A percentile compares a stretch with the other conserved stretches of the same genome.
Conservation (phyloP, 495 filamentous ascomycete species). For the Hypoxylon subgilvum region DNA sequence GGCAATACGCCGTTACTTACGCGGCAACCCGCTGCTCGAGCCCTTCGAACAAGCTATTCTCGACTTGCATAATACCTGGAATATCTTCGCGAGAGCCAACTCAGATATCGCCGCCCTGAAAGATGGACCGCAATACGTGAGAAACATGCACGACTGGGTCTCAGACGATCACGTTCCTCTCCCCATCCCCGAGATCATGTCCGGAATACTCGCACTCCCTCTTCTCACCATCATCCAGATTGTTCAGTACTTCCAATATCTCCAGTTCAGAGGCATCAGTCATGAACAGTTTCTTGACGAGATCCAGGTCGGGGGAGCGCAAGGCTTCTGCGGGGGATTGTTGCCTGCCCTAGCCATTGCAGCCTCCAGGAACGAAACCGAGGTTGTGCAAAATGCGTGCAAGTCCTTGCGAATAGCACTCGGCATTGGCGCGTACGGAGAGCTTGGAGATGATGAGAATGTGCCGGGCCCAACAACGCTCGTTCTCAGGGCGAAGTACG, state of each 20-base stretch:
- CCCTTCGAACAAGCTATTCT: conserved; percentile 5
- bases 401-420: conserved; percentile 37
- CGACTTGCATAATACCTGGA: conserved; percentile 5
- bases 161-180: background rate
- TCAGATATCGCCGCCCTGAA: conserved; percentile 2
- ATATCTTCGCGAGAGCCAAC: background rate
- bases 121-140: conserved; percentile 3
- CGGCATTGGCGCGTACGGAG: conserved; percentile 41
- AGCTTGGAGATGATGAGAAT: conserved; percentile 39
- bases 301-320: conserved; percentile 30
- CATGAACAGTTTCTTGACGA: conserved; percentile 14
- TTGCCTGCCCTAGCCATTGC: conserved; percentile 41
- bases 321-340: conserved; percentile 41
- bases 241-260: conserved; percentile 46
- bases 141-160: conserved; percentile 4
- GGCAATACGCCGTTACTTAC: background rate
- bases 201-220: conserved; percentile 43
- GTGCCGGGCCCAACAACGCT: conserved; percentile 27
- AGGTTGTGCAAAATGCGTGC: conserved; percentile 51
- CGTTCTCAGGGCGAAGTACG: conserved; percentile 38
- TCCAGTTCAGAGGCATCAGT: conserved; percentile 24
- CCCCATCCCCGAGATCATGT: conserved; percentile 23
- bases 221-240: conserved; percentile 42
- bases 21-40: background rate
- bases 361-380: conserved; percentile 37